Percentiles rank a stretch among this genome's conserved stretches.
These are phyloP conservation scores for Psophocarpus tetragonolobus DNA, from an alignment of 306 rosid genomes.

Conservation along the genomic window DNA sequence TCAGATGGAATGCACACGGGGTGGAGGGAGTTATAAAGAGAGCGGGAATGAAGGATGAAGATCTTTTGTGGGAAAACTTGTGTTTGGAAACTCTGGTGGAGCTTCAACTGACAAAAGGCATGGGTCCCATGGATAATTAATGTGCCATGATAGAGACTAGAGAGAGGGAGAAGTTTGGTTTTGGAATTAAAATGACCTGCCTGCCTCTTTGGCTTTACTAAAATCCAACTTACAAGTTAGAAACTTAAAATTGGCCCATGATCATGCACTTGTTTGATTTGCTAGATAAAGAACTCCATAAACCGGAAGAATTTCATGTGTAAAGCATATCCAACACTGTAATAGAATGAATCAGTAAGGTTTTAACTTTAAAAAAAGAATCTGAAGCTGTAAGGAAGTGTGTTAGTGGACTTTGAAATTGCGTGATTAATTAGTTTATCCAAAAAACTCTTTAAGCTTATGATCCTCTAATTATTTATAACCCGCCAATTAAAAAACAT, in stretches of 20 bases:
- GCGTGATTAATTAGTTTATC: too few species aligned
- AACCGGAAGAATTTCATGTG: not conserved
- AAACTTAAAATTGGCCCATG: not conserved
- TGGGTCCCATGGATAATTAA: conserved; percentile 45
- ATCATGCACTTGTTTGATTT: not conserved
- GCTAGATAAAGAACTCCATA: too few species aligned
- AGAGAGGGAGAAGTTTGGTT: conserved; percentile 28
- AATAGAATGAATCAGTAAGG: too few species aligned
- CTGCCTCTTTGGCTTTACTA: not conserved
- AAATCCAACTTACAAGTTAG: not conserved
- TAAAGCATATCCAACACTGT: not conserved
- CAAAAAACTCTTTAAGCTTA: not conserved
- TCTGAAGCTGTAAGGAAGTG: not conserved
- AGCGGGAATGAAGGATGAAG: conserved; percentile 31
- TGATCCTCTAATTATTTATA: not conserved
- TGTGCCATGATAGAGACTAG: not conserved
- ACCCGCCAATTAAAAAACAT: not conserved
- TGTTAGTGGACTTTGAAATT: not conserved
- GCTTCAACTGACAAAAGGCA: conserved; percentile 31
- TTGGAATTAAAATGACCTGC: not conserved
- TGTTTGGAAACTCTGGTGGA: conserved; percentile 34
- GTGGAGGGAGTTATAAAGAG: not conserved
- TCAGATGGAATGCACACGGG: conserved; percentile 5
- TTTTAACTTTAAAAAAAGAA: not conserved
- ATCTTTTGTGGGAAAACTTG: conserved; percentile 28